Base-by-base conservation (phyloP, 1,139 yeast species). In the Saccharomycopsis crataegensis region DNA sequence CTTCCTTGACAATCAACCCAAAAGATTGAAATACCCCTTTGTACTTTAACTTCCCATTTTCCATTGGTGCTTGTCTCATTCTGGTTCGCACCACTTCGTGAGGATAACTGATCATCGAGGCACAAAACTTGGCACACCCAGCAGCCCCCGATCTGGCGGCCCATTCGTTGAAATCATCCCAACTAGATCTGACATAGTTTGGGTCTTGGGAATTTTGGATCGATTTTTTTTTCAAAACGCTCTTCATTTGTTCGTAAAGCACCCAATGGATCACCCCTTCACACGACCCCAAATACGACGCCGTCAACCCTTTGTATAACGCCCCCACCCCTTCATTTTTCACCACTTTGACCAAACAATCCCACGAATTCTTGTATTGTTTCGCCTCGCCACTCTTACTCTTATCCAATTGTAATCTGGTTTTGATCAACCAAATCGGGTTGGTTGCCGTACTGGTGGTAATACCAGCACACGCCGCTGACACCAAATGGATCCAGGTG, bases 351-450 rank as follows among this genome's bases (percentile, higher is more conserved):
- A 73, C 75, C 43, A 88, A 67, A 67, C 98, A 93, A 66, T 93
- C 98, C 78, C 84, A 77, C 6, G 96, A 87, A 68, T 86, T 91
- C 57, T 77, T 83, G 67, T 91, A 93, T 59, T 83, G 80, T 1
- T 66, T 61, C 12, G 61, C 62, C 1, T 69, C 67, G 1, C 72
- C 67, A 34, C 38, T 42, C 9, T 36, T 8, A 49, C 57, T 56
- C 65, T 83, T 86, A 67, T 93, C 99, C 56, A 94, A 76, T 65
- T 94, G 99, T 50, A 94, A 76, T 63, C 99, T 77, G 0, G 99
- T 94, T 68, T 94, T 94, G 57, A 94, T 85, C 60, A 94, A 74
- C 99, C 99, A 94, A 55, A 94, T 94, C n/a, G 99, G 99, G 66
- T 94, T 94, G 0, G 99, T 94, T n/a, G 94, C 96, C 0, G 99